Evolutionary conservation across 768 basidiomycete genomes (phyloP).

Genomic region (Amanita subjunquillea): DNA sequence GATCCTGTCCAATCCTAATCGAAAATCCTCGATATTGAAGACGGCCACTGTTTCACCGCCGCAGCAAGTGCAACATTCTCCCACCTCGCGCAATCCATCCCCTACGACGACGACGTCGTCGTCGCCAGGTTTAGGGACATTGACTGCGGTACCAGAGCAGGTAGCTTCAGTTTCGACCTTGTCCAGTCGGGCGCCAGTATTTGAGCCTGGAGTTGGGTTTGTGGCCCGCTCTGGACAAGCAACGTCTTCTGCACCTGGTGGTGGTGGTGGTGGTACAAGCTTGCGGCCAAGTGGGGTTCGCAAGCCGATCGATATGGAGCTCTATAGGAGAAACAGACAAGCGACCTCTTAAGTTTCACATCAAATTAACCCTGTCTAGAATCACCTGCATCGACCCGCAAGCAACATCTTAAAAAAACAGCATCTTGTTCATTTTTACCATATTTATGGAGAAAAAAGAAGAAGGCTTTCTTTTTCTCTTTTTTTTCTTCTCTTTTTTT

Average conservation of each 20-base stretch:
- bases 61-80: neutral
- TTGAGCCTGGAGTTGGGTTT: slow-evolving; percentile 28
- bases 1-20: slow-evolving; percentile 2
- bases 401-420: neutral
- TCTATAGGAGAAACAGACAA: neutral
- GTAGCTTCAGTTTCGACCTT: slow-evolving; percentile 20
- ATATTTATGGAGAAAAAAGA: neutral
- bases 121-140: neutral
- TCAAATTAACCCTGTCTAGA: neutral
- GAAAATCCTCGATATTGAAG: neutral
- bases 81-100: neutral
- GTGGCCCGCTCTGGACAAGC: neutral
- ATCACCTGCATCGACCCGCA: neutral
- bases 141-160: slow-evolving; percentile 4
- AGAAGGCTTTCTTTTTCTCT: neutral
- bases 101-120: neutral
- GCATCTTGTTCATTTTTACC: neutral
- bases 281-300: neutral
- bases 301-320: neutral
- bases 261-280: neutral
- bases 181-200: slow-evolving; percentile 42
- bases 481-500: neutral
- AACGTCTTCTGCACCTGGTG: no score
- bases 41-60: neutral
- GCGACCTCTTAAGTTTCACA: neutral